Base-by-base conservation (phyloP, 2,329 filamentous ascomycete species). In the Fulvia fulva region DNA sequence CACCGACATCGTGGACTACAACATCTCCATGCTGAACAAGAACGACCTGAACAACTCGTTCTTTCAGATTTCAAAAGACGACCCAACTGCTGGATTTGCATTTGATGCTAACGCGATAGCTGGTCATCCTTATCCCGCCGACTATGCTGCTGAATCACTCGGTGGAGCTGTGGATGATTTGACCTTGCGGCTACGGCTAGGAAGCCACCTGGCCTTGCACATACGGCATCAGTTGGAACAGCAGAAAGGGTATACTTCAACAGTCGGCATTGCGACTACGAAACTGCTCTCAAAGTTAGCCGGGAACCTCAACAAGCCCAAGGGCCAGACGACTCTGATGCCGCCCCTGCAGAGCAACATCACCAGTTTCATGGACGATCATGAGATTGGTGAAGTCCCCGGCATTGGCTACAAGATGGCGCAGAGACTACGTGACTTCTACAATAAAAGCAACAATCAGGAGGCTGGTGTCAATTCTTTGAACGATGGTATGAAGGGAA, bases 231-330 rank as follows among this genome's bases (percentile, higher is more conserved):
- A 84, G 68, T 78, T 97, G 11, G 89, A 95, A 68, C 78, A 86
- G 47, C 80, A 90, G 47, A 87, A 86, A 68, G 90, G 91, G 1
- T 96, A 93, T 74, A 96, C 91, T 0, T 88, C 88, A 26, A 93
- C 92, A 0, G 91, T 90, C 44, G 93, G 93, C 3, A 85, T 97
- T 22, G 88, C 91, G 2, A 95, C 90, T 0, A 93, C 88, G 68
- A 97, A 97, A 73, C 74, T 93, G 5, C 79, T 96, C 11, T 86
- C 89, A 58, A 97, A 97, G 73, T 81, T 97, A 14, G 89, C 86
- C 9, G 93, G 93, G 12, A 89, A 85, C 71, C 78, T 87, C 58
- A 85, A 97, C 71, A 97, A 97, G 75, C 93, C 93, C 0, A 87
- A 87, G 58, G 88, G 85, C 60, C 94, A 97, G 73, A 97, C 93